Evolutionary conservation across 805 yeast genomes (phyloP).

Genomic region (Wickerhamiella shivajii): DNA sequence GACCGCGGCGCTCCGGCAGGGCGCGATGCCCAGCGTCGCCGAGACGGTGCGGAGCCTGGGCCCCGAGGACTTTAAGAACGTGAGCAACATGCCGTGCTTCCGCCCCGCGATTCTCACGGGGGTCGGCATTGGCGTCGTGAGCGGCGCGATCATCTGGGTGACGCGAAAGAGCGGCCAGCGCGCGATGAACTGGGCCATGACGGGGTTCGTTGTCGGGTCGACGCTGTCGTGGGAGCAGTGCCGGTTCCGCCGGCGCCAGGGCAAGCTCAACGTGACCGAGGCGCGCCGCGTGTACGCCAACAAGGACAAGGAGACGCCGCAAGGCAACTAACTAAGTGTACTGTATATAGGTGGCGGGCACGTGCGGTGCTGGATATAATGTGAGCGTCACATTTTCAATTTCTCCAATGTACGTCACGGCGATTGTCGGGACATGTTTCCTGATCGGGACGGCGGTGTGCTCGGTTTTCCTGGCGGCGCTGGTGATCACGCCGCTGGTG

Average conservation of each 20-base stretch:
- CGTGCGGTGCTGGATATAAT: no score
- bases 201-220: slow-evolving; percentile 66
- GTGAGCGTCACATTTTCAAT: no score
- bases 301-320: slow-evolving; percentile 4
- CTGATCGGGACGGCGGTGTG: slow-evolving; percentile 6
- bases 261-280: slow-evolving; percentile 48
- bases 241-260: slow-evolving; percentile 50
- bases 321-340: neutral
- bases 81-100: slow-evolving; percentile 26
- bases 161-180: slow-evolving; percentile 23
- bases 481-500: slow-evolving; percentile 13
- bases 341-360: no score
- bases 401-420: slow-evolving; percentile 8
- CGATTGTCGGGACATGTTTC: slow-evolving; percentile 7
- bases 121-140: slow-evolving; percentile 21
- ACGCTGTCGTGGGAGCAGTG: slow-evolving; percentile 91
- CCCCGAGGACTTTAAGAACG: slow-evolving; percentile 21
- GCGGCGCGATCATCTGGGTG: slow-evolving; percentile 20
- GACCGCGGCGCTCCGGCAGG: slow-evolving; percentile 9
- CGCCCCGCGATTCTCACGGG: slow-evolving; percentile 26
- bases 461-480: slow-evolving; percentile 7
- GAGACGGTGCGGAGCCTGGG: slow-evolving; percentile 16
- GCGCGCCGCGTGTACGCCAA: slow-evolving; percentile 35
- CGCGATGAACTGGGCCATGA: slow-evolving; percentile 70
- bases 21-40: slow-evolving; percentile 13